Evolutionary conservation across 352 stramenopile genomes (phyloP).

Genomic region (Pythium brachiatum): DNA sequence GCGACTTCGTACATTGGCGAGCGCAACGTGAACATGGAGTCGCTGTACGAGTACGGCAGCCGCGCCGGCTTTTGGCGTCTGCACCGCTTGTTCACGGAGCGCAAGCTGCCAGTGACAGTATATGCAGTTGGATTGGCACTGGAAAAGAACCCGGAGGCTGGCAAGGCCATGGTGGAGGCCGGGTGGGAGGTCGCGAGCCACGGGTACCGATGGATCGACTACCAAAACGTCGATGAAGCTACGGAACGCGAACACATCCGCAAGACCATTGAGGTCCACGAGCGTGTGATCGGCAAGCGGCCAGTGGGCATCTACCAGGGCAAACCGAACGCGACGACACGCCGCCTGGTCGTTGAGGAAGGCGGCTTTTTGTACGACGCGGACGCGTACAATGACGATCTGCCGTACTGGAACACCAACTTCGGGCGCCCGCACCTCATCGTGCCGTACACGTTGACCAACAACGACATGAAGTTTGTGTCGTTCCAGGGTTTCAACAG

Average conservation of each 20-base stretch:
- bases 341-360: slow-evolving; percentile 89
- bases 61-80: slow-evolving; percentile 94
- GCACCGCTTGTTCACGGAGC: slow-evolving; percentile 88
- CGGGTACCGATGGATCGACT: slow-evolving; percentile 96
- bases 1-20: slow-evolving; percentile 64
- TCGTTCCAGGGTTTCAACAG: slow-evolving; percentile 90
- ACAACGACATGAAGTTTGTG: slow-evolving; percentile 97
- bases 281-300: slow-evolving; percentile 85
- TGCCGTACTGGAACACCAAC: slow-evolving; percentile 93
- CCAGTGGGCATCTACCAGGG: slow-evolving; percentile 96
- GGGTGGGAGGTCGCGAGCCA: slow-evolving; percentile 93
- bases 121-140: slow-evolving; percentile 94
- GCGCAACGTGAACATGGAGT: slow-evolving; percentile 94
- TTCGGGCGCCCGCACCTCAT: slow-evolving; percentile 91
- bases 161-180: slow-evolving; percentile 89
- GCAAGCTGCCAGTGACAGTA: slow-evolving; percentile 89
- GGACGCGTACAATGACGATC: slow-evolving; percentile 94
- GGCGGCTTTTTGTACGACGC: slow-evolving; percentile 96
- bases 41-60: slow-evolving; percentile 95
- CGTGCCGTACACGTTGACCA: slow-evolving; percentile 94
- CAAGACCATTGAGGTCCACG: slow-evolving; percentile 90
- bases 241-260: slow-evolving; percentile 92
- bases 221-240: slow-evolving; percentile 91
- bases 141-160: slow-evolving; percentile 91
- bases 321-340: slow-evolving; percentile 93